These are phyloP conservation scores for Penicillium aurantiogriseum DNA, from an alignment of 2,329 filamentous ascomycete species.

Conservation along the genomic window DNA sequence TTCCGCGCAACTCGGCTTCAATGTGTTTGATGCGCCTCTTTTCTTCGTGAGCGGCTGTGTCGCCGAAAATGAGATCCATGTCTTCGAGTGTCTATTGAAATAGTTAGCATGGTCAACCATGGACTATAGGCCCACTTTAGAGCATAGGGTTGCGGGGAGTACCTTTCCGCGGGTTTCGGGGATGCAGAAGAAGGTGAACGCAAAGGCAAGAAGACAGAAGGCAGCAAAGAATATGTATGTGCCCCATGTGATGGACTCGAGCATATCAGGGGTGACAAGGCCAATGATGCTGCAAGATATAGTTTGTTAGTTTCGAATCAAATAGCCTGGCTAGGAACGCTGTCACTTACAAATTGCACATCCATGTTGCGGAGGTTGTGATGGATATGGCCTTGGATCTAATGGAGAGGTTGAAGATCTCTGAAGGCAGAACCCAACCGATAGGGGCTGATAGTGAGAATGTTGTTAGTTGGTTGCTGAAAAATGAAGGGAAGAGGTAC, in stretches of 20 bases:
- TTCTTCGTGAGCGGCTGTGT: conserved; percentile 40
- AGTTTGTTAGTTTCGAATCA: neutral
- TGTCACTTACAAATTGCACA: conserved; percentile 39
- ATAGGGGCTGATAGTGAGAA: conserved; percentile 30
- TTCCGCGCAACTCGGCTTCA: conserved; percentile 37
- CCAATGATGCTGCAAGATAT: conserved; percentile 32
- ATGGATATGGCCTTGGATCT: conserved; percentile 41
- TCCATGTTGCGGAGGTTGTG: conserved; percentile 41
- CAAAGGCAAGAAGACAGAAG: conserved; percentile 37
- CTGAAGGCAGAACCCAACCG: conserved; percentile 41
- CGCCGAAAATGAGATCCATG: conserved; percentile 52
- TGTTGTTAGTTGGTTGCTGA: neutral
- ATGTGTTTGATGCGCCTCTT: conserved; percentile 41
- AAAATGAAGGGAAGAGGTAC: neutral
- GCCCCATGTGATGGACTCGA: conserved; percentile 37
- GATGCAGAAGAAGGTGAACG: conserved; percentile 37
- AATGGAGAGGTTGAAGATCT: conserved; percentile 41
- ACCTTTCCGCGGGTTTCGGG: conserved; percentile 40
- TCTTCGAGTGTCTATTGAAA: conserved; percentile 51
- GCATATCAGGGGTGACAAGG: conserved; percentile 40
- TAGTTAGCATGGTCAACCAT: neutral
- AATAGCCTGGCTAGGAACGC: neutral
- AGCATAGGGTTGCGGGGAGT: neutral
- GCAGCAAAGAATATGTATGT: conserved; percentile 44
- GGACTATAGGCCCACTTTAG: too few species aligned